Base-by-base conservation (phyloP, 2,329 filamentous ascomycete genomes). In the Sclerotinia spermophila region DNA sequence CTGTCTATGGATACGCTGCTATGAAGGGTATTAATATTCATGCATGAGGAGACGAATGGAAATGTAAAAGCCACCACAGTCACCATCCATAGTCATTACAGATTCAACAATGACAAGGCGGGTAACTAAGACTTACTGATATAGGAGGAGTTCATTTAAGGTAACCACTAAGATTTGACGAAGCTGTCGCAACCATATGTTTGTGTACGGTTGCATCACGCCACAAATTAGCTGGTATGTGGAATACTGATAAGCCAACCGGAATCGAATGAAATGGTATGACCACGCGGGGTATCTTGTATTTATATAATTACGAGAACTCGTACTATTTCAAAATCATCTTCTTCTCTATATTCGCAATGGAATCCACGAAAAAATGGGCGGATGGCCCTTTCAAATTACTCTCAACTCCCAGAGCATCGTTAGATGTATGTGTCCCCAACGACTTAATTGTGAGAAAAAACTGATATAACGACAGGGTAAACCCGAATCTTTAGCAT, bases 381-480 rank as follows among this genome's bases (percentile, higher is more conserved):
- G 72, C 71, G 15, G 71, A 74, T 58, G 27, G 62, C 27, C 73
- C 73, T 27, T 74, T 73, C 61, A 69, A 70, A 48, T 45, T 74
- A 15, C 61, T 74, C 51, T 59, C 56, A 56, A 70, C 73, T 19
- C 71, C 72, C 30, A 67, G 67, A 42, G 33, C 33, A 33, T 61
- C 42, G 1, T 44, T 69, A 27, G 59, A 69, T 19, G 67, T 69
- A 67, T 30, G n/a, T 67, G 24, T n/a, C 38, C 44, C 17, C 33
- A 38, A 35, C 15, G 4, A n/a, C 11, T 17, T 17, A 24, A 51
- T 19, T 27, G 61, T 1, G 33, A 38, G 5, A 58, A 42, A 35
- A 44, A 19, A 15, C 56, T 58, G n/a, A 58, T 17, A 38, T 33
- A 35, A 62, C 5, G 5, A 30, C 33, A 70, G 68, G 60, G 59